phyloP scores from a whole-genome alignment of 2,329 filamentous ascomycete genomes.

The Aspergillus aculeatus region DNA sequence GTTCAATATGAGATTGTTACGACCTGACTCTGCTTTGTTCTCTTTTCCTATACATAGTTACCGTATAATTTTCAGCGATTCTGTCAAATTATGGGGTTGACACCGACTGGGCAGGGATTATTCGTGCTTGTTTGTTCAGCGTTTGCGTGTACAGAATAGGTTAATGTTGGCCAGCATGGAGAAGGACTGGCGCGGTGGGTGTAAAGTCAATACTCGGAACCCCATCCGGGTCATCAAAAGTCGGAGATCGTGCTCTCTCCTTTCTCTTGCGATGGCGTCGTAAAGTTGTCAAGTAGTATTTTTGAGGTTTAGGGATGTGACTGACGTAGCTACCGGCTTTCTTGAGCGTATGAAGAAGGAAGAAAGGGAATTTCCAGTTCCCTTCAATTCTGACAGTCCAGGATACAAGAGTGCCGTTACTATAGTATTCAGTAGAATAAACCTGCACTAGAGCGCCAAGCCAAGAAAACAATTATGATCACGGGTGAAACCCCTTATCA shows the following conservation, averaged over 20 bases:
- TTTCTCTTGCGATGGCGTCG: not conserved
- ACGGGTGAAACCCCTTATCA: not conserved
- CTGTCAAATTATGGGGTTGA: conserved; percentile 19
- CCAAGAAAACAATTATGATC: not conserved
- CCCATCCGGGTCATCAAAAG: conserved; percentile 9
- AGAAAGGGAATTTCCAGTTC: not conserved
- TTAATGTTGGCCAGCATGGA: conserved; percentile 22
- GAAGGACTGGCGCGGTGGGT: conserved; percentile 17
- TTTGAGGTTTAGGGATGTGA: not conserved
- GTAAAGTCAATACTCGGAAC: conserved; percentile 23
- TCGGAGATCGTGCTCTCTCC: too few species aligned
- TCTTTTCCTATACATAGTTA: conserved; percentile 20
- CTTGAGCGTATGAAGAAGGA: not conserved
- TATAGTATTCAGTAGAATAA: not conserved
- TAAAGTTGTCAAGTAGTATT: not conserved
- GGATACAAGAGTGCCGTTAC: too few species aligned
- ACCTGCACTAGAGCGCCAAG: not conserved
- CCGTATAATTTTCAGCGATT: conserved; percentile 20
- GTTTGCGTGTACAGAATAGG: conserved; percentile 27
- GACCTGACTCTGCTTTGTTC: conserved; percentile 24
- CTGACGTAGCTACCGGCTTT: not conserved
- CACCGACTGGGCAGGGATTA: conserved; percentile 18
- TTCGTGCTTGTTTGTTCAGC: conserved; percentile 22
- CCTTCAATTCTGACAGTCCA: not conserved
- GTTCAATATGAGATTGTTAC: conserved; percentile 41